Evolutionary conservation across 2,329 filamentous ascomycete species (phyloP), one percentile per base, ranked within the genome.

Genomic region (Tolypocladium ophioglossoides): DNA sequence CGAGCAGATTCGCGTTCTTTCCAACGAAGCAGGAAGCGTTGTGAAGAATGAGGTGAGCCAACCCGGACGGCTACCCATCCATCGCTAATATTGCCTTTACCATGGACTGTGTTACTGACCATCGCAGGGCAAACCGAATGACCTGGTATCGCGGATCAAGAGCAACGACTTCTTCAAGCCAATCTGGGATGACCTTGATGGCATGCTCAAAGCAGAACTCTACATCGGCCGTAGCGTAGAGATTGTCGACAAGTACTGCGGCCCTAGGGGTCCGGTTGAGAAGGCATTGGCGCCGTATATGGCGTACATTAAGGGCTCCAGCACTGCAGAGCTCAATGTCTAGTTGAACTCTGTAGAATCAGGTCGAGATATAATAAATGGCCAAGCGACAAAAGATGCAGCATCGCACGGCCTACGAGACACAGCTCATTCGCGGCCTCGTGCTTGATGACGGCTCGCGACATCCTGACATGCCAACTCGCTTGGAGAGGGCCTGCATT

Each of bases 1-100:
- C 70, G 91, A 96, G 73, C 75, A 92, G 70, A 91, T 96, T 63
- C 85, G 86, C 10, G 86, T 96, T 1, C 78, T 96, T 47, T 88
- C 82, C 2, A 86, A 91, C 72, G 76, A 95, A 71, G 89, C 90
- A 0, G 80, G 78, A 44, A 75, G 78, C 34, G 83, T 86, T 39
- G 75, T 78, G 35, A 77, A 78, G 66, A 62, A 72, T 46, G 70
- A 30, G 30, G 30, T 30, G 30, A 7, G 30, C 30, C 30, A 30
- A 30, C 30, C 30, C 30, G 30, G 30, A 30, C 30, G 30, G 30
- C 30, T 30, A 6, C 30, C 30, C 30, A 30, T 30, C 30, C 30
- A 30, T 30, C 30, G 4, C 30, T 30, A 30, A 30, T 30, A 30
- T 30, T 30, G 30, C 30, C 30, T 30, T 30, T 30, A 30, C 4